A percentile compares a stretch with the other conserved stretches of the same genome.
Conservation (phyloP, 1,284 basidiomycete species). For the Coniferiporia weirii region DNA sequence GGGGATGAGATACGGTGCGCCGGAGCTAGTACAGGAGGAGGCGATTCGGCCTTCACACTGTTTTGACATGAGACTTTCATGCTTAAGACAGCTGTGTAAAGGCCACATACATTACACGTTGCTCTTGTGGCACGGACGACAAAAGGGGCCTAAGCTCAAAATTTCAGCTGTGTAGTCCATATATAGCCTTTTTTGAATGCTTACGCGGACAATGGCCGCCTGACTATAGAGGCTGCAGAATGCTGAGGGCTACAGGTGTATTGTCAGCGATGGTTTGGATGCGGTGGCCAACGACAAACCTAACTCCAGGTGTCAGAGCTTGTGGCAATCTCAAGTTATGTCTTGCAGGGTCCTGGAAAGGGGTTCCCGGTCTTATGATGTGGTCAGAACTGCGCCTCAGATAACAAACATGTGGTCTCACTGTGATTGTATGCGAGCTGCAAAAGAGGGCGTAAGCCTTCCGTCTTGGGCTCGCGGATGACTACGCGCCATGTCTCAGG, state of each 20-base stretch:
- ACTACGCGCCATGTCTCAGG: background rate
- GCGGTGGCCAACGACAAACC: conserved; percentile 25
- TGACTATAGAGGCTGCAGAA: background rate
- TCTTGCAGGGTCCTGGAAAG: conserved; percentile 20
- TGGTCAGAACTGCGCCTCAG: conserved; percentile 10
- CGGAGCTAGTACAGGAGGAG: conserved; percentile 12
- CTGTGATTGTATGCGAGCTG: conserved; percentile 15
- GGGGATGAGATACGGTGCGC: conserved; percentile 18
- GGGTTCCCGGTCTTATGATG: background rate
- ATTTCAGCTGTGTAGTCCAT: background rate
- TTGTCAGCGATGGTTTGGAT: conserved; percentile 6
- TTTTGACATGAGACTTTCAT: background rate
- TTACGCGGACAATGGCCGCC: conserved; percentile 8
- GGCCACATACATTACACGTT: background rate
- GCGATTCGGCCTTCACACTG: conserved; percentile 14
- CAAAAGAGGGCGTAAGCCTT: background rate
- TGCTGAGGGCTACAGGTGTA: background rate
- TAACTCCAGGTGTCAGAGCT: conserved; percentile 52
- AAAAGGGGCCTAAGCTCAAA: conserved; percentile 6
- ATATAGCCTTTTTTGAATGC: background rate
- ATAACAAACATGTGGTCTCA: conserved; percentile 23
- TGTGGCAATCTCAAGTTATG: conserved; percentile 28
- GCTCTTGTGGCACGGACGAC: conserved; percentile 2
- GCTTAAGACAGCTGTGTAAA: background rate
- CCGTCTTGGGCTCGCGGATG: conserved; percentile 9